Evolutionary conservation across 2,329 filamentous ascomycete species (phyloP), one percentile per base, ranked within the genome.

Genomic region (Pseudogymnoascus sp.): DNA sequence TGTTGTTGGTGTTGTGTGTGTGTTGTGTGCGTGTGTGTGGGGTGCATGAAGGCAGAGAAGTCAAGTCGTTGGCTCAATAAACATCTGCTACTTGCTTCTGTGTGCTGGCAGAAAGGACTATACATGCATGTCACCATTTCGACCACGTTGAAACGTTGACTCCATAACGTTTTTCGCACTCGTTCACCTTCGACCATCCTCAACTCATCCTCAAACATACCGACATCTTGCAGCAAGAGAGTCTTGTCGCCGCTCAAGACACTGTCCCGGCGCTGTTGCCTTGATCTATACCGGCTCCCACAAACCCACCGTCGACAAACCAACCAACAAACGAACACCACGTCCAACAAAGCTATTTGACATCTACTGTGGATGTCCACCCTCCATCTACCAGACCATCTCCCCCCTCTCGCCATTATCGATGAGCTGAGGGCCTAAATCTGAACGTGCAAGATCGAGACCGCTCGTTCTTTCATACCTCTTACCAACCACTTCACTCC

Each of bases 401-500:
- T 50, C 43, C 43, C 43, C 43, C 41, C 3, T 47, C 43, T 50
- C 43, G 8, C 43, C n/a, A 50, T 50, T 30, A 30, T 50, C 43
- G 43, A 50, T 50, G 43, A 50, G 43, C 43, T 50, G 43, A 50
- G 43, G 30, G 43, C n/a, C 25, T 30, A 16, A 28, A 50, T n/a
- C 25, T 50, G 43, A 50, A 50, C 25, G 43, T 50, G 43, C 43
- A 30, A 50, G 43, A 50, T 50, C 43, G 43, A 50, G 25, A 50
- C 43, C 43, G 43, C 43, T 50, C 43, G 43, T 50, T 50, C 43
- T 50, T 50, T 50, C 43, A 50, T 50, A 50, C 25, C 25, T 30
- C 43, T 3, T 30, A 50, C 43, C 43, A 50, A 30, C 25, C n/a
- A 50, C 43, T 16, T 18, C 43, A 50, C 14, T 2, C 7, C 14